Evolutionary conservation across 306 rosid genomes (phyloP).

Genomic region (Spatholobus suberectus): DNA sequence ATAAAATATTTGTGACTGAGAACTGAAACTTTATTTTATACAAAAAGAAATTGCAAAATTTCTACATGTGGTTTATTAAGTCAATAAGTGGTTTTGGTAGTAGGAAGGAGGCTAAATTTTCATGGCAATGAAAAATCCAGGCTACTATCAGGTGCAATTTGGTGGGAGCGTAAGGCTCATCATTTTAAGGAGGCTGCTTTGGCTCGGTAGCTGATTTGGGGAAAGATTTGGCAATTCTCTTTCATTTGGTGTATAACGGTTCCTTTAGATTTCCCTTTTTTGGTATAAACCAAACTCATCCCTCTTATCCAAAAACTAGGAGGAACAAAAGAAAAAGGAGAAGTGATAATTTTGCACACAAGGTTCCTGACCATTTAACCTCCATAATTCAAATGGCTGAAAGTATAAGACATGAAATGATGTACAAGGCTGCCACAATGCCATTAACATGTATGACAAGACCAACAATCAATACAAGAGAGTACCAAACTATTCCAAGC

Average conservation of each 20-base stretch:
- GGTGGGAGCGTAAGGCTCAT: slow-evolving; percentile 24
- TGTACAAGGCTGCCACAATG: not conserved
- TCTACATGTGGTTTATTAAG: slow-evolving; percentile 22
- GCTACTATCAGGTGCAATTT: not conserved
- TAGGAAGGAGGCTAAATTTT: not conserved
- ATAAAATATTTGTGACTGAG: not conserved
- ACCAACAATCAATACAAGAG: slow-evolving; percentile 11
- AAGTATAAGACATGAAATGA: slow-evolving; percentile 26
- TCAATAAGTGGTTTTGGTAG: slow-evolving; percentile 10
- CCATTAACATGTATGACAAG: slow-evolving; percentile 23
- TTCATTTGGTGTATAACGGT: slow-evolving; percentile 8
- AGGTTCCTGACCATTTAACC: slow-evolving; percentile 1
- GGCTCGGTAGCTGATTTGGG: not conserved
- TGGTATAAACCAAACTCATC: slow-evolving; percentile 6
- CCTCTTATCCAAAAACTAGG: not conserved
- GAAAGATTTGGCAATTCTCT: not conserved
- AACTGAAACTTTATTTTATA: slow-evolving; percentile 17
- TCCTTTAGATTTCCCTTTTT: not conserved
- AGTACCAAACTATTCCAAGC: slow-evolving; percentile 22
- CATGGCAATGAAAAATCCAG: not conserved
- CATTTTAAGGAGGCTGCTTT: not conserved
- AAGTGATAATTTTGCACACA: not conserved
- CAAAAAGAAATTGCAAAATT: not conserved
- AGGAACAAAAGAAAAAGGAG: not conserved
- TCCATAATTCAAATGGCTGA: not conserved